Percentiles rank a stretch among this genome's conserved stretches.
These are phyloP conservation scores for Cephaloascus fragrans DNA, from an alignment of 805 yeast genomes.

Conservation along the genomic window DNA sequence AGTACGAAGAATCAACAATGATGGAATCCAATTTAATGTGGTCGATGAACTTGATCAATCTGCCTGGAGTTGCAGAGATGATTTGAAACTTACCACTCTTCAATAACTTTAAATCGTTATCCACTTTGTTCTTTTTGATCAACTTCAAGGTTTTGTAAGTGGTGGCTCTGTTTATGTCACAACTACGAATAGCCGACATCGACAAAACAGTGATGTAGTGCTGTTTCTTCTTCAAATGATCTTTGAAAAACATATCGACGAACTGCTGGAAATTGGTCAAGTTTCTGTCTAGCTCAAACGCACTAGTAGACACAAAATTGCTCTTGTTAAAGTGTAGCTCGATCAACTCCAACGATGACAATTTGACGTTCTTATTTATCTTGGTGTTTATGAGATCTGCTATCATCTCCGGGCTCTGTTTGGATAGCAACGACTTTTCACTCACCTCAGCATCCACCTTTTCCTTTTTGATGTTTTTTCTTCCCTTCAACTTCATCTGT, in stretches of 20 bases:
- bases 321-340: constrained; percentile 51
- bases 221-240: constrained; percentile 29
- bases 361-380: constrained; percentile 52
- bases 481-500: background rate
- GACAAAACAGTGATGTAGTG: constrained; percentile 46
- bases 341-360: constrained; percentile 66
- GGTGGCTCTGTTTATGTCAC: constrained; percentile 68
- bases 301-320: constrained; percentile 54
- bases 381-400: constrained; percentile 58
- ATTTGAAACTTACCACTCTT: constrained; percentile 36
- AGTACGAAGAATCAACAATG: constrained; percentile 49
- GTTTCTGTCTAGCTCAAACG: constrained; percentile 41
- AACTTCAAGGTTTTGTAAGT: constrained; percentile 50
- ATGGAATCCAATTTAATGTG: constrained; percentile 41
- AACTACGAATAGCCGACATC: constrained; percentile 78
- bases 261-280: constrained; percentile 49
- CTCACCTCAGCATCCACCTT: constrained; percentile 58
- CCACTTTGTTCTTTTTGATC: constrained; percentile 64
- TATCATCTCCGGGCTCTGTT: constrained; percentile 46
- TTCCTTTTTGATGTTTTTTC: constrained; percentile 46
- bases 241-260: constrained; percentile 37
- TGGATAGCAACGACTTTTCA: constrained; percentile 46
- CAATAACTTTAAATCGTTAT: constrained; percentile 46
- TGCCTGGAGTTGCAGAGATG: constrained; percentile 56
- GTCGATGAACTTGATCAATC: constrained; percentile 38